Percentiles rank a stretch among this genome's conserved stretches.
phyloP scores from a whole-genome alignment of 495 filamentous ascomycete genomes.

The Lophium mytilinum region DNA sequence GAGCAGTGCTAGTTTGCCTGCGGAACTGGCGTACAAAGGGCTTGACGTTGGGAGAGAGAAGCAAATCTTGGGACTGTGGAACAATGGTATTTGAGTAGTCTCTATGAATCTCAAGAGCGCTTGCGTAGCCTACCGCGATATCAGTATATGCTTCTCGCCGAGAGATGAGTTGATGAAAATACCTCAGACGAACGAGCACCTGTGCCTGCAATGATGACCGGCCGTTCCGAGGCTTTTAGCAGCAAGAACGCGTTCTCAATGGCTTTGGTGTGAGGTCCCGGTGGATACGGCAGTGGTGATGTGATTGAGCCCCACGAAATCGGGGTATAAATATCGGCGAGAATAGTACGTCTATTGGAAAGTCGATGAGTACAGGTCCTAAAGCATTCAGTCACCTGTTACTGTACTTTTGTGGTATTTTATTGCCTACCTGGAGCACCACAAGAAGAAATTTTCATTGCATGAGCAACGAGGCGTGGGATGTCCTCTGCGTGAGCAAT shows the following conservation, averaged over 20 bases:
- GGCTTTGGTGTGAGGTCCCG: slow-evolving; percentile 18
- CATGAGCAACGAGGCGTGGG: slow-evolving; percentile 19
- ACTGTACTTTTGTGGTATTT: too few species aligned
- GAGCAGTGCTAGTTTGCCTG: slow-evolving; percentile 12
- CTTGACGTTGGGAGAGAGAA: slow-evolving; percentile 14
- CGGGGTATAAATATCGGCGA: slow-evolving; percentile 6
- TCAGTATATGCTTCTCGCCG: not conserved
- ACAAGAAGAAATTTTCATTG: slow-evolving; percentile 13
- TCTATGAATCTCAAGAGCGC: slow-evolving; percentile 11
- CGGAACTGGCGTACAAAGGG: slow-evolving; percentile 14
- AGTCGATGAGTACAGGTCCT: slow-evolving; percentile 21
- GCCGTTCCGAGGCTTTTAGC: slow-evolving; percentile 12
- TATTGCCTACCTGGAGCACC: slow-evolving; percentile 6
- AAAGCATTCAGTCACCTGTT: too few species aligned
- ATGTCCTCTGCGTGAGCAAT: slow-evolving; percentile 27
- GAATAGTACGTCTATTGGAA: slow-evolving; percentile 27
- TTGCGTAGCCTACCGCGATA: slow-evolving; percentile 4
- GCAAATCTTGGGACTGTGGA: slow-evolving; percentile 22
- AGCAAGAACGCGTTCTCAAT: slow-evolving; percentile 10
- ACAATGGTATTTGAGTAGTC: slow-evolving; percentile 19
- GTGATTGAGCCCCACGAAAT: slow-evolving; percentile 22
- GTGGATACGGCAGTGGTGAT: slow-evolving; percentile 3
- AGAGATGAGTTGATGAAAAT: too few species aligned
- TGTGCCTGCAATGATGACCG: slow-evolving; percentile 23
- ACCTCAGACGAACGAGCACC: slow-evolving; percentile 1